Evolutionary conservation across 192 early-diverging fungal genomes (phyloP), one percentile per base, ranked within the genome.

Genomic region (Paraglomus occultum): DNA sequence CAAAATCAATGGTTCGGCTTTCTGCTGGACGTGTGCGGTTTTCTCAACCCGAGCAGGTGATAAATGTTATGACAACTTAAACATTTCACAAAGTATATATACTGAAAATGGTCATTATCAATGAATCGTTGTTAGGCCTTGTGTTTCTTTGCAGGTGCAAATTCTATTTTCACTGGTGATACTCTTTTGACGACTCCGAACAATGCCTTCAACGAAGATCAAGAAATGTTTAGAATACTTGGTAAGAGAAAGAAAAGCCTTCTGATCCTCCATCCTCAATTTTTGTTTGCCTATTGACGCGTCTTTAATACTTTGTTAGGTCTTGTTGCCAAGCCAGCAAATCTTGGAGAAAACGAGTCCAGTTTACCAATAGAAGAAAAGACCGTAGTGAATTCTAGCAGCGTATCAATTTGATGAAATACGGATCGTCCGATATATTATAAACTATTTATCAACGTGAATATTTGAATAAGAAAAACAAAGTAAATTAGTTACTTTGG

Each of bases 161-260:
- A 93, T 81, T 87, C 86, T 17, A 89, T 93, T 71, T 93, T 93
- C 64, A 93, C 91, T 39, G 91, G 91, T 71, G 90, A 93, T 73
- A 89, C 87, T 73, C 78, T 93, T 47, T 76, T 93, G 59, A 93
- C 91, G 38, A 93, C 91, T 0, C 86, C 85, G 61, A 92, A 92
- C 82, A 92, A 92, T 76, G 86, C 82, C 71, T 79, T 80, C 55
- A 81, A 77, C 44, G 84, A 85, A 11, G 90, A 92, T 69, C 77
- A 85, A 81, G 77, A 79, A 68, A 90, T 92, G 89, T 92, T 90
- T 79, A 80, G 89, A 22, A 79, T 79, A 22, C 77, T 90, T 18
- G 79, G 75, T 80, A 73, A 2, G 38, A 23, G 44, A 15, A 1
- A 66, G 48, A 18, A 20, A 49, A 63, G n/a, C n/a, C 38, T 12